Percentiles rank a stretch among this genome's conserved stretches.
phyloP scores from a whole-genome alignment of 129 eudicot species.

The Sambucus nigra region DNA sequence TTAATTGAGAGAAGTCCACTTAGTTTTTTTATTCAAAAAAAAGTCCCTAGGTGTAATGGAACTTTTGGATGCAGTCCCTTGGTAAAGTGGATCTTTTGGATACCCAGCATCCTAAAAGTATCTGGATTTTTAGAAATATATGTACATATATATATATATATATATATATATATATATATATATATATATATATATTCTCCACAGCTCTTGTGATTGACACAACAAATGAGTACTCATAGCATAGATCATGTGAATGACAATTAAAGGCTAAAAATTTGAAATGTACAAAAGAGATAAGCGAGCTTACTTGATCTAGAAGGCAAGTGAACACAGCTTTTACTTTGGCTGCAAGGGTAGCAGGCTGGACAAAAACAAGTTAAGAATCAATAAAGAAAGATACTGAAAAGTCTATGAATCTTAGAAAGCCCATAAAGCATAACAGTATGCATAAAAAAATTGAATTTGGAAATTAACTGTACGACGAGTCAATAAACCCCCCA shows the following conservation, averaged over 20 bases:
- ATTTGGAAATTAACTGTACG: too few relatives aligned
- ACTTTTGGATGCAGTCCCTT: too few relatives aligned
- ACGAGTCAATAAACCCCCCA: neutral
- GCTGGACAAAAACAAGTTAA: constrained; percentile 42
- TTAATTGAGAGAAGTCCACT: too few relatives aligned
- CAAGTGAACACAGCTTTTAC: constrained; percentile 82
- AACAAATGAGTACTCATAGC: neutral
- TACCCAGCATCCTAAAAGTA: too few relatives aligned
- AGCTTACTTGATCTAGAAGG: constrained; percentile 87
- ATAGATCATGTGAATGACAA: neutral
- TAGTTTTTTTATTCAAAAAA: too few relatives aligned
- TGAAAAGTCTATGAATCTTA: neutral
- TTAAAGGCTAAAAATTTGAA: constrained; percentile 3
- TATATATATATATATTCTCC: too few relatives aligned
- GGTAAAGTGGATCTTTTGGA: too few relatives aligned
- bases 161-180: too few relatives aligned
- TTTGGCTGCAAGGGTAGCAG: constrained; percentile 80
- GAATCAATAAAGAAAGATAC: neutral
- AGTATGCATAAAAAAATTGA: neutral
- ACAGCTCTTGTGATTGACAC: too few relatives aligned
- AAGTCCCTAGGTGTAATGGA: too few relatives aligned
- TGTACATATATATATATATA: too few relatives aligned
- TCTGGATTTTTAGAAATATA: too few relatives aligned
- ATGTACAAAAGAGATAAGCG: neutral
- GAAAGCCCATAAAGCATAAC: constrained; percentile 5